A percentile compares a stretch with the other conserved stretches of the same genome.
Evolutionary conservation across 345 rosid genomes (phyloP).

Genomic region (Murraya koenigii): DNA sequence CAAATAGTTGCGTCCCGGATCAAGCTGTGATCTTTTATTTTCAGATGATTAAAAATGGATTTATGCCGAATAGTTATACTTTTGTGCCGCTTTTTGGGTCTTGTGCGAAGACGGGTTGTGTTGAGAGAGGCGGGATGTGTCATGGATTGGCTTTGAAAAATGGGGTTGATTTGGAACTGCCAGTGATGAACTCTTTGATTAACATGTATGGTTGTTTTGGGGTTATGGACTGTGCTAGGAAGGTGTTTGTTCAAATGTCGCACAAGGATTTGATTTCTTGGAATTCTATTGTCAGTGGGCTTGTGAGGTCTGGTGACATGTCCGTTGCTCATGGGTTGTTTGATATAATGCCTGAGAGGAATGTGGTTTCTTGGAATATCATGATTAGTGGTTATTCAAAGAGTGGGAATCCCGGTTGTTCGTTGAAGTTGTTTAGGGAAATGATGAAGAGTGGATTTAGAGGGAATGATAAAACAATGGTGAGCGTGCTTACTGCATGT

Average conservation of each 20-base stretch:
- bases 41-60: constrained; percentile 41
- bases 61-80: constrained; percentile 58
- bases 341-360: constrained; percentile 44
- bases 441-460: constrained; percentile 41
- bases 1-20: constrained; percentile 36
- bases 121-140: constrained; percentile 43
- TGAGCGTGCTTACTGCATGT: constrained; percentile 47
- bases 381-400: constrained; percentile 53
- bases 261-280: constrained; percentile 50
- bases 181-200: constrained; percentile 56
- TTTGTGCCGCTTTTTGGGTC: constrained; percentile 51
- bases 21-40: constrained; percentile 46
- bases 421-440: constrained; percentile 55
- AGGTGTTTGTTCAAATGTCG: constrained; percentile 52
- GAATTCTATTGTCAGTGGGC: constrained; percentile 41
- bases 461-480: constrained; percentile 44
- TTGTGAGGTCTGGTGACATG: constrained; percentile 30
- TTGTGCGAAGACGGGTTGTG: constrained; percentile 40
- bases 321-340: constrained; percentile 46
- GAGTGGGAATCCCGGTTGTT: constrained; percentile 51
- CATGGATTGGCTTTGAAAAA: constrained; percentile 58
- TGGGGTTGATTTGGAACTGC: constrained; percentile 47
- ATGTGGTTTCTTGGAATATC: constrained; percentile 56
- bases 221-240: constrained; percentile 32
- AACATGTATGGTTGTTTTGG: constrained; percentile 46